These are phyloP conservation scores for Linnemannia zychae DNA, from an alignment of 192 early-diverging fungal genomes.

Conservation along the genomic window DNA sequence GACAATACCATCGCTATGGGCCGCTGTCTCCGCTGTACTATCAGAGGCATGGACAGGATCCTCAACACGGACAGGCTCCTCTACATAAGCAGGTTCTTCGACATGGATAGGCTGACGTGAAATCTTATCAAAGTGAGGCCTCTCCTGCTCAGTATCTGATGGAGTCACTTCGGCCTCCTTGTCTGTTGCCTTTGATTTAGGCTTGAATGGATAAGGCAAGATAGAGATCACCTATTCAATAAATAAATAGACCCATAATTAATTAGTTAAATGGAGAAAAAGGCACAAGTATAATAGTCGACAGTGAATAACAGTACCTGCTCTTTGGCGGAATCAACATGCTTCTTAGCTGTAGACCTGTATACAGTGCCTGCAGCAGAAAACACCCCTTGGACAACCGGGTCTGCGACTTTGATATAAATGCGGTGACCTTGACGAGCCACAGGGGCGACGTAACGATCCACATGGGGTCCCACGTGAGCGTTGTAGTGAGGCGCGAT, in stretches of 20 bases:
- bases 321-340: constrained; percentile 45
- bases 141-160: not conserved
- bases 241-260: not conserved
- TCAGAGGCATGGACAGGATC: not conserved
- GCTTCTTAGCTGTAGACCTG: constrained; percentile 44
- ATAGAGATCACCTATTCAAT: constrained; percentile 35
- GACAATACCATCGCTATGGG: too few species aligned
- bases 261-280: not conserved
- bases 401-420: constrained; percentile 43
- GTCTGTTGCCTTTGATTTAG: not conserved
- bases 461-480: constrained; percentile 42
- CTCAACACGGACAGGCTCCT: not conserved
- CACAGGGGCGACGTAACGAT: constrained; percentile 35
- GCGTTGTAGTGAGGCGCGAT: constrained; percentile 43
- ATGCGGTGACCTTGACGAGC: constrained; percentile 28
- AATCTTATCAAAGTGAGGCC: constrained; percentile 1
- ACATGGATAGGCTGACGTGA: constrained; percentile 33
- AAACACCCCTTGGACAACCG: constrained; percentile 34
- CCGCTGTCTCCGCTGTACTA: not conserved
- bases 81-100: not conserved
- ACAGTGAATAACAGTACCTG: constrained; percentile 19
- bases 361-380: constrained; percentile 38
- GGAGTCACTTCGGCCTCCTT: not conserved
- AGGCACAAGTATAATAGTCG: not conserved
- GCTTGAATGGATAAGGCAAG: constrained; percentile 45